These are phyloP conservation scores for Lodderomyces oxycetoniae DNA, from an alignment of 1,139 yeast species.

Conservation along the genomic window DNA sequence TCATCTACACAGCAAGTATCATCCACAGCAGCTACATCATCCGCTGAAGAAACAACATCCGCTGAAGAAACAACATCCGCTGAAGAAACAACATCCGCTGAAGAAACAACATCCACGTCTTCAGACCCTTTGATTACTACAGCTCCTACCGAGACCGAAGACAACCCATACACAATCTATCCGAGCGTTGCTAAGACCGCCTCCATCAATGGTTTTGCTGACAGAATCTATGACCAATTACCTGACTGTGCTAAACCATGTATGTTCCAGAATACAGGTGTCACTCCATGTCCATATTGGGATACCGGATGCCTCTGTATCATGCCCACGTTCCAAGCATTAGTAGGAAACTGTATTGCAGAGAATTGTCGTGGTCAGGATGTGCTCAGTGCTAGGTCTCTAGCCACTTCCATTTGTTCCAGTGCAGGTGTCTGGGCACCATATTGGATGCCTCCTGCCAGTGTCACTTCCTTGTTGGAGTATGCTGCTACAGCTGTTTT, in stretches of 20 bases:
- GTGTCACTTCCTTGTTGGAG: conserved; percentile 29
- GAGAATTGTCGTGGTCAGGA: conserved; percentile 29
- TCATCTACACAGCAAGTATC: conserved; percentile 4
- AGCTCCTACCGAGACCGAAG: neutral
- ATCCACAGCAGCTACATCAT: neutral
- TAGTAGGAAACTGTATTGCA: conserved; percentile 30
- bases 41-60: conserved; percentile 7
- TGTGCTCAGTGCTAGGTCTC: conserved; percentile 32
- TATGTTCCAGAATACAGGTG: conserved; percentile 28
- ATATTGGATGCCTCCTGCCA: conserved; percentile 35
- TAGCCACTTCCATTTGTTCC: conserved; percentile 38
- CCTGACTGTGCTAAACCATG: conserved; percentile 25
- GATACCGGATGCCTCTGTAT: conserved; percentile 37
- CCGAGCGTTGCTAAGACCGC: conserved; percentile 26
- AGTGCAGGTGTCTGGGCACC: conserved; percentile 40
- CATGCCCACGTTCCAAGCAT: conserved; percentile 27
- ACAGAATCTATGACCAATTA: conserved; percentile 22
- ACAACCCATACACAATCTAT: neutral
- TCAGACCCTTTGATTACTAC: conserved; percentile 2
- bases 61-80: neutral
- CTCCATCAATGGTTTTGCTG: conserved; percentile 35
- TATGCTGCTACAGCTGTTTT: conserved; percentile 24
- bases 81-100: neutral
- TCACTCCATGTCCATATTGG: conserved; percentile 36
- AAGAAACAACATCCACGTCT: neutral